Evolutionary conservation across 78 protist genomes (phyloP), one percentile per base, ranked within the genome.

Genomic region (Dictyostelium capitatum): DNA sequence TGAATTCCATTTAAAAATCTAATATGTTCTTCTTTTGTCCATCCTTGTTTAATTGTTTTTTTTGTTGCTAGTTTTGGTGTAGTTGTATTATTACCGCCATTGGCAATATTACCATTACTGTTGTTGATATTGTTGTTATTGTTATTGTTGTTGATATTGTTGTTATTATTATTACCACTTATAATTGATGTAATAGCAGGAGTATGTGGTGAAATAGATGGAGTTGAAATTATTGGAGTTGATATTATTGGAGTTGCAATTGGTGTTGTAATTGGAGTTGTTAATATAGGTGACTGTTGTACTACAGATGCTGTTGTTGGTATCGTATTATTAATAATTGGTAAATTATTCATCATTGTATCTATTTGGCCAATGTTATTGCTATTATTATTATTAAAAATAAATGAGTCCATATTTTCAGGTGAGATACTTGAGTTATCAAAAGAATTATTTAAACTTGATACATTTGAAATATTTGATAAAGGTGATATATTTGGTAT

Each of bases 21-120:
- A 41, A 89, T 79, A n/a, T 95, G 97, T 78, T 95, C 97, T 4
- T 95, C 97, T 53, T 41, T 69, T 8, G 95, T 92, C 97, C 97
- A 95, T 37, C 95, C 97, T 70, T 79, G 90, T 69, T 95, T 95
- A 7, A 74, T 47, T 77, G 79, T 25, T 50, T 51, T 77, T 65
- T 87, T 78, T 0, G 57, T 77, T 23, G 82, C 15, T 1, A 62
- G 12, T 7, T 15, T 74, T n/a, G 80, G 2, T 2, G 25, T n/a
- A 17, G 50, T 9, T 7, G 32, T 30, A 6, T 30, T 62, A 6
- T 11, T 74, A 5, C 5, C 23, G 8, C 15, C 2, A 9, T 2
- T 46, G 12, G 25, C n/a, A 23, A 0, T 74, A 23, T 46, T 72
- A 15, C 43, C 9, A n/a, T 73, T 73, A 43, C 43, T 46, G 23